These are phyloP conservation scores for Hypoxylon lienhwacheense DNA, from an alignment of 495 filamentous ascomycete species.

Conservation along the genomic window DNA sequence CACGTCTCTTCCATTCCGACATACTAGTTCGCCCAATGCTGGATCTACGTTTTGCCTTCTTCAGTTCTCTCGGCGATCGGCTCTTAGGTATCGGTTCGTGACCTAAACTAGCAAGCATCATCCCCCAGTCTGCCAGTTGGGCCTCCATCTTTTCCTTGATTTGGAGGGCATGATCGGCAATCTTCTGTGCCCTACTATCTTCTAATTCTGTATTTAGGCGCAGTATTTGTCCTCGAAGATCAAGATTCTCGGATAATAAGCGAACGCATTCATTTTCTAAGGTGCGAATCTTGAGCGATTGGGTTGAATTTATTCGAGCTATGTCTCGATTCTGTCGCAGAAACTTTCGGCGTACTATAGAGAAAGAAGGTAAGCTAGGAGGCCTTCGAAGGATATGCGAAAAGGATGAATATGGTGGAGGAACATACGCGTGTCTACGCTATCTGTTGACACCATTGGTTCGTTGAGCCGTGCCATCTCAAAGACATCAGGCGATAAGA, in stretches of 20 bases:
- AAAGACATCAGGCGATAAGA: conserved; percentile 36
- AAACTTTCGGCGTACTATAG: conserved; percentile 78
- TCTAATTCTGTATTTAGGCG: conserved; percentile 68
- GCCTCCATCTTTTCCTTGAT: conserved; percentile 70
- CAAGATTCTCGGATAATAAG: conserved; percentile 83
- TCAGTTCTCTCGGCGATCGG: conserved; percentile 40
- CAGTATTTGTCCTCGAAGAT: conserved; percentile 75
- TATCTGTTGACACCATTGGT: conserved; percentile 66
- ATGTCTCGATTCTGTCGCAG: conserved; percentile 94
- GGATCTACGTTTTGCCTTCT: conserved; percentile 36
- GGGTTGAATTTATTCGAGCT: conserved; percentile 84
- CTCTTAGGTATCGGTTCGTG: conserved; percentile 48
- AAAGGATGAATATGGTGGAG: no score
- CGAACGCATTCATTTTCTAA: conserved; percentile 84
- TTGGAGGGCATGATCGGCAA: conserved; percentile 64
- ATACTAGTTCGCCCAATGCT: conserved; percentile 41
- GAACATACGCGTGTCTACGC: conserved; percentile 76
- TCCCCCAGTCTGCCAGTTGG: conserved; percentile 67
- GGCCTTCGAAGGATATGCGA: no score
- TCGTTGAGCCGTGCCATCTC: conserved; percentile 94
- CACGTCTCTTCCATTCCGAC: conserved; percentile 49
- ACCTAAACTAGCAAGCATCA: conserved; percentile 65
- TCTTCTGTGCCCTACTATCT: conserved; percentile 47
- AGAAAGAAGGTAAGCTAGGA: conserved; percentile 22
- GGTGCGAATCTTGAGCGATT: conserved; percentile 83